Conservation (phyloP, 2,329 filamentous ascomycete genomes). For the Penicillium rolfsii region DNA sequence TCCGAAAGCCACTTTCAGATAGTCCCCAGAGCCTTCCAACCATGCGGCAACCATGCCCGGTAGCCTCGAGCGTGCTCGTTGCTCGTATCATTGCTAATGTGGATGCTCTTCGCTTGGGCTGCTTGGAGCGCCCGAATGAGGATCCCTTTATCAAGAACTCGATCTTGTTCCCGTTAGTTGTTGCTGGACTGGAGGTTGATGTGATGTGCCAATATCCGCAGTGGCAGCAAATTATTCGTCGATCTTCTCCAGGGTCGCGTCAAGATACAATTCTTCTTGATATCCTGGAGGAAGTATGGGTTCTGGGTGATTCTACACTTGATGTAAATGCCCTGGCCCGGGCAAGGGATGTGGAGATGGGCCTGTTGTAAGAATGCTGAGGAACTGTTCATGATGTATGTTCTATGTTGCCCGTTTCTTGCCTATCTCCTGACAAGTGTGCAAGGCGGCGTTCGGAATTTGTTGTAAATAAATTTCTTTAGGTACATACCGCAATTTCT, state of each 20-base stretch:
- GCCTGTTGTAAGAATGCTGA: constrained; percentile 21
- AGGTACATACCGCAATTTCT: not conserved
- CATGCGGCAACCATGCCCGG: constrained; percentile 16
- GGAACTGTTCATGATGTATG: not conserved
- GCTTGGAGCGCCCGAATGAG: constrained; percentile 18
- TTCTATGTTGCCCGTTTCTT: not conserved
- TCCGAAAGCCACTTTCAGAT: not conserved
- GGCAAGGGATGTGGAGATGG: constrained; percentile 30
- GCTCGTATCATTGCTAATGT: constrained; percentile 30
- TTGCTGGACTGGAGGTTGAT: constrained; percentile 26
- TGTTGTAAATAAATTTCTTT: not conserved
- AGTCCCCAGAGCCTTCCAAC: not conserved
- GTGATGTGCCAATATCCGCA: constrained; percentile 21
- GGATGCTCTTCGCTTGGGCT: constrained; percentile 32
- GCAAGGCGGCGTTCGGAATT: not conserved
- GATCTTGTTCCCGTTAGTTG: constrained; percentile 30
- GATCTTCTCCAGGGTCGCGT: constrained; percentile 8
- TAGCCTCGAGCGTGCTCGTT: constrained; percentile 24
- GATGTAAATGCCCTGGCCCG: constrained; percentile 30
- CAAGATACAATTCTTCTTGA: constrained; percentile 21
- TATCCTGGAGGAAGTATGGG: constrained; percentile 34
- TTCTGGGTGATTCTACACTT: constrained; percentile 12
- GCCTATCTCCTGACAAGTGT: not conserved
- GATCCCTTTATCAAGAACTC: constrained; percentile 32
- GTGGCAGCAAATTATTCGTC: constrained; percentile 25